These are phyloP conservation scores for Ustilago cynodontis DNA, from an alignment of 1,284 basidiomycete species.

Conservation along the genomic window DNA sequence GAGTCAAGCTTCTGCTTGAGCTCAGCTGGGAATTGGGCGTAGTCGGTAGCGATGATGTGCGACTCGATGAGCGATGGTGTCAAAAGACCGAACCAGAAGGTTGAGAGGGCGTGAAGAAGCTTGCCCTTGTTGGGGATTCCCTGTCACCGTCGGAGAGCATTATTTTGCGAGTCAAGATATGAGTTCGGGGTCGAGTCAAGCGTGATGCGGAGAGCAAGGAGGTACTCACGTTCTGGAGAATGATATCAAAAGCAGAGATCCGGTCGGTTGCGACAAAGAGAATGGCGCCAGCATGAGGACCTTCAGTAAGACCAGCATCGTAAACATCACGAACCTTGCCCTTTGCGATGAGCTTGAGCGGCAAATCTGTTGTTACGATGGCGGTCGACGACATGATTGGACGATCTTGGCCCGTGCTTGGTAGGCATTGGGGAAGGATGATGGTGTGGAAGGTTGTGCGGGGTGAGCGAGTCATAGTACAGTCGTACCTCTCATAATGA, in stretches of 20 bases:
- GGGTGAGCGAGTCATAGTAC: slow-evolving; percentile 29
- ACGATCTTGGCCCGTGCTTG: background rate
- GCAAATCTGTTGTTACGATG: slow-evolving; percentile 60
- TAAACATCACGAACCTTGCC: slow-evolving; percentile 70
- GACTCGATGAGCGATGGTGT: slow-evolving; percentile 63
- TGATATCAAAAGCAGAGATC: slow-evolving; percentile 96
- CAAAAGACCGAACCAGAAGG: slow-evolving; percentile 92
- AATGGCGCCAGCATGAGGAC: slow-evolving; percentile 57
- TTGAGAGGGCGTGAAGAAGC: slow-evolving; percentile 87
- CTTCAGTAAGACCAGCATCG: slow-evolving; percentile 57
- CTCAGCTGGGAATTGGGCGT: slow-evolving; percentile 50
- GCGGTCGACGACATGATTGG: slow-evolving; percentile 37
- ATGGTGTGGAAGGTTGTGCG: slow-evolving; percentile 1
- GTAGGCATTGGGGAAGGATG: background rate
- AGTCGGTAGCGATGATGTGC: slow-evolving; percentile 64
- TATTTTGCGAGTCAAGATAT: background rate
- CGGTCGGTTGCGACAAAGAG: slow-evolving; percentile 96
- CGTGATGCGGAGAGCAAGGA: background rate
- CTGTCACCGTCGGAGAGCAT: slow-evolving; percentile 69
- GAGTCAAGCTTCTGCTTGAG: slow-evolving; percentile 50
- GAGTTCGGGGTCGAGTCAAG: background rate
- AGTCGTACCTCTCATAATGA: too few relatives aligned
- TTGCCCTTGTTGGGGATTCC: slow-evolving; percentile 94
- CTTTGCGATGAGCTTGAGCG: slow-evolving; percentile 65
- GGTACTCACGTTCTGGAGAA: slow-evolving; percentile 59